Base-by-base conservation (phyloP, 495 filamentous ascomycete genomes). In the Penicillium samsonianum region DNA sequence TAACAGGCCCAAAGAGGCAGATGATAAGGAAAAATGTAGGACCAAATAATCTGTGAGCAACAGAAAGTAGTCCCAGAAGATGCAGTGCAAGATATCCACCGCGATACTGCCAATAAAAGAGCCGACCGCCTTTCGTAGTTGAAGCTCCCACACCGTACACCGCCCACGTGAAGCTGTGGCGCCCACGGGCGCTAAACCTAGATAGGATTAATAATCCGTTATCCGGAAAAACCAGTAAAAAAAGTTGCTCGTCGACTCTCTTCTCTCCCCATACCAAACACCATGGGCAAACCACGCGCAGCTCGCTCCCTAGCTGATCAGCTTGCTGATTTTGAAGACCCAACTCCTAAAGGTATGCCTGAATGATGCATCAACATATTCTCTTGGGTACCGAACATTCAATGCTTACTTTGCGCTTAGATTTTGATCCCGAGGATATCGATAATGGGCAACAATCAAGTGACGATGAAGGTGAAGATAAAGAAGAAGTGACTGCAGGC, bases 351-450 rank as follows among this genome's bases (percentile, higher is more conserved):
- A 71, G 86, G 87, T 88, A 71, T 28, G 62, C 59, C 17, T 38
- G 17, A 14, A 20, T 12, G 6, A 38, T 33, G 8, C 22, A 33
- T 38, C 43, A 19, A 12, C 5, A 20, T 17, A 35, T 56, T 25
- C 30, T 38, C 35, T 49, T 28, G 40, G 12, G 31, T 23, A 11
- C 45, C n/a, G 31, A 22, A 46, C 51, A 22, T 57, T 52, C 28
- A 38, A 44, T 49, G 25, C 53, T 65, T n/a, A 65, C 45, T 37
- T 35, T 42, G 19, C 38, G 50, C 44, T 22, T 64, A 96, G 93
- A 98, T 68, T 89, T 89, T 65, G 93, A 98, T 68, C 91, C 91
- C 1, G 93, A 98, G 77, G 86, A 88, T 62, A 81, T 87, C 48
- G 83, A 80, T 17, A 78, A 70, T 31, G 76, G 74, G 10, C 79